These are phyloP conservation scores for Eutrema salsugineum DNA, from an alignment of 441 rosid species.

Conservation along the genomic window DNA sequence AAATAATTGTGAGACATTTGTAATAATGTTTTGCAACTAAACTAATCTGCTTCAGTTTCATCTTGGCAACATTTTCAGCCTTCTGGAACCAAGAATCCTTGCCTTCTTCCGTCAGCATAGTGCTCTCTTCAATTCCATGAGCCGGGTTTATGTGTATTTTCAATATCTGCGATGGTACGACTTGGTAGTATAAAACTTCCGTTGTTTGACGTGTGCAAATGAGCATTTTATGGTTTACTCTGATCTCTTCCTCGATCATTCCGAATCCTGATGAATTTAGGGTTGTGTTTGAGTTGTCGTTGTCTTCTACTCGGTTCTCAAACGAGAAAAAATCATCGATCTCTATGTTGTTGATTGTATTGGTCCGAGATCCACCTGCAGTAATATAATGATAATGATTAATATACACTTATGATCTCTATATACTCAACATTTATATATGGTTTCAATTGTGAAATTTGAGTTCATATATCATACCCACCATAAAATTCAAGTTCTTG, in stretches of 20 bases:
- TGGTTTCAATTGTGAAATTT: not conserved
- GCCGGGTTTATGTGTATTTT: constrained; percentile 56
- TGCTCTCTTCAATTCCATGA: constrained; percentile 13
- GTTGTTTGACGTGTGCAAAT: constrained; percentile 69
- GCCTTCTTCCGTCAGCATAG: constrained; percentile 4
- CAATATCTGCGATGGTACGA: constrained; percentile 69
- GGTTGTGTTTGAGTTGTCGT: constrained; percentile 35
- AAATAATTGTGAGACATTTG: constrained; percentile 10
- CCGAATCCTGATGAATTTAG: constrained; percentile 45
- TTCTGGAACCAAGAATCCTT: constrained; percentile 21
- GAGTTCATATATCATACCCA: constrained; percentile 25
- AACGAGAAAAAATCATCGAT: constrained; percentile 51
- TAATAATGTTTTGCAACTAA: constrained; percentile 29
- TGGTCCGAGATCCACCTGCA: constrained; percentile 13
- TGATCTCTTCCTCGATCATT: constrained; percentile 59
- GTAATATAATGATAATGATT: not conserved
- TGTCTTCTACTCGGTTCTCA: constrained; percentile 45
- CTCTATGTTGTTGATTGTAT: constrained; percentile 25
- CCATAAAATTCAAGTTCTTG: constrained; percentile 45
- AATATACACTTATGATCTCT: not conserved
- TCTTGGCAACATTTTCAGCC: constrained; percentile 24
- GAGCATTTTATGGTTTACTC: constrained; percentile 63
- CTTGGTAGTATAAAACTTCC: constrained; percentile 65
- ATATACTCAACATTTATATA: not conserved
- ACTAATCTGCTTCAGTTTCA: constrained; percentile 14